Percentiles rank a stretch among this genome's conserved stretches.
These are phyloP conservation scores for Parafenestella ontariensis DNA, from an alignment of 2,329 filamentous ascomycete species.

Conservation along the genomic window DNA sequence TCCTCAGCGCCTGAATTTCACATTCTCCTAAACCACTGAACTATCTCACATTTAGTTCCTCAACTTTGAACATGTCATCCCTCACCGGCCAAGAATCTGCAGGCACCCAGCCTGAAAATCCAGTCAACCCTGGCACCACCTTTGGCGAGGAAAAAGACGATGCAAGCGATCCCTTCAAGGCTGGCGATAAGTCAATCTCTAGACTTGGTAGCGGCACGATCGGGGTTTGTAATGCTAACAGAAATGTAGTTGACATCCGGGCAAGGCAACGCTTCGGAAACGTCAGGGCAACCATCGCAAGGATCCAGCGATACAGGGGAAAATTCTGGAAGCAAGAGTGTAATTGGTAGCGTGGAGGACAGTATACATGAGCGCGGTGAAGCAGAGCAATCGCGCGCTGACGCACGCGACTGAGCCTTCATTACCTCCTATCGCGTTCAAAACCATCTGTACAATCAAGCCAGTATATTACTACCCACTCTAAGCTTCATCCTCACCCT, in stretches of 20 bases:
- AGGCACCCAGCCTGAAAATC: constrained; percentile 18
- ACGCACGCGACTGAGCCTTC: neutral
- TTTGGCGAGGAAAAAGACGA: constrained; percentile 8
- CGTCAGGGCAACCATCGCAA: constrained; percentile 14
- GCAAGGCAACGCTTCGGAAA: constrained; percentile 15
- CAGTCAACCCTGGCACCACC: constrained; percentile 11
- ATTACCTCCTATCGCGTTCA: too few species aligned
- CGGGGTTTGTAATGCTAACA: neutral
- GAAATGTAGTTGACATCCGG: neutral
- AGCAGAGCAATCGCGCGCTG: constrained; percentile 5
- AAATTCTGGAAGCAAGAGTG: constrained; percentile 20
- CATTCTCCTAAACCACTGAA: too few species aligned
- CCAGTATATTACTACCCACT: too few species aligned
- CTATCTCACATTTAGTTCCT: neutral
- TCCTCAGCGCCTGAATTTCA: neutral
- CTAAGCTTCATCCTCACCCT: too few species aligned
- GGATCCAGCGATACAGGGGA: constrained; percentile 5
- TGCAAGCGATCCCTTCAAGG: constrained; percentile 10
- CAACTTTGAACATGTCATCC: constrained; percentile 11
- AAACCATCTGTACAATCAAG: too few species aligned
- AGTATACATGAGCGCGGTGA: constrained; percentile 15
- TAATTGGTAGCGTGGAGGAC: constrained; percentile 20
- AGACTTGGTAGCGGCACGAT: constrained; percentile 5
- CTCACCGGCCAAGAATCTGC: constrained; percentile 22
- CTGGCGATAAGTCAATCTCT: constrained; percentile 4